Evolutionary conservation across 352 stramenopile species (phyloP).

Genomic region (Phytophthora sojae): DNA sequence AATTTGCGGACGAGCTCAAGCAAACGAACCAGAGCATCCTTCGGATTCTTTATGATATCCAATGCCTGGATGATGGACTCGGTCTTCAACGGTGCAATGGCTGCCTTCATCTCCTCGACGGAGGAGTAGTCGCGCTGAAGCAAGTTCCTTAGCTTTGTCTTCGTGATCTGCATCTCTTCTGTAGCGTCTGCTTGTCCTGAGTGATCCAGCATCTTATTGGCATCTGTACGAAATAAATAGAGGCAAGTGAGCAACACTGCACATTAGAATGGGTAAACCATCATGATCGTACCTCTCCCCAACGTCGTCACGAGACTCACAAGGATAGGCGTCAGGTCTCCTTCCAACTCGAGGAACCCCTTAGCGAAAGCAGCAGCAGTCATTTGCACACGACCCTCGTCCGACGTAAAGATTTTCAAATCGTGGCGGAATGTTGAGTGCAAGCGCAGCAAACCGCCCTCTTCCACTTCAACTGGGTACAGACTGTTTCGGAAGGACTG

Average conservation of each 20-base stretch:
- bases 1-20: constrained; percentile 84
- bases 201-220: constrained; percentile 98
- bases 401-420: constrained; percentile 99
- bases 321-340: constrained; percentile 99
- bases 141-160: constrained; percentile 91
- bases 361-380: constrained; percentile 99
- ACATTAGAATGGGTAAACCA: neutral
- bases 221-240: constrained; percentile 50
- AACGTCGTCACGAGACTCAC: constrained; percentile 94
- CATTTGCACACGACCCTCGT: constrained; percentile 99
- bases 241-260: neutral
- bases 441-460: constrained; percentile 96
- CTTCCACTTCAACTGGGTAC: constrained; percentile 91
- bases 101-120: constrained; percentile 67
- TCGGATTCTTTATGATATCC: constrained; percentile 83
- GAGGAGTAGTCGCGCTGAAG: constrained; percentile 87
- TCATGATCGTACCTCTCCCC: constrained; percentile 62
- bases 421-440: constrained; percentile 99
- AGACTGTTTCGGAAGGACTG: constrained; percentile 91
- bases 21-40: constrained; percentile 69
- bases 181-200: constrained; percentile 98
- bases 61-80: constrained; percentile 84
- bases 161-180: constrained; percentile 84
- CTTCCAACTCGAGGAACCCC: constrained; percentile 98
- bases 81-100: constrained; percentile 75